phyloP scores from a whole-genome alignment of 116 monocot species.

The Zostera marina region DNA sequence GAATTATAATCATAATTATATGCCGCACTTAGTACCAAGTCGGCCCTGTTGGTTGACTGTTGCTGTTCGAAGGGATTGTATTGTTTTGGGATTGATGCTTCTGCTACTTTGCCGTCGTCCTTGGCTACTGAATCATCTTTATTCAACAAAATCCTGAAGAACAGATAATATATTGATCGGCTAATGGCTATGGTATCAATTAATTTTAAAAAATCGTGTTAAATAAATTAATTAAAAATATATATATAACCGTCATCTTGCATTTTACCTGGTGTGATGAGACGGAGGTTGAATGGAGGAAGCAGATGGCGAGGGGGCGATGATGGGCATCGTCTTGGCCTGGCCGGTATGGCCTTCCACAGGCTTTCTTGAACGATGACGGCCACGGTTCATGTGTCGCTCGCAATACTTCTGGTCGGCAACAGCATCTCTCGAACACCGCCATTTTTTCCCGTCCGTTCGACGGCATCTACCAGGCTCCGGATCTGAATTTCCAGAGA shows the following conservation, averaged over 20 bases:
- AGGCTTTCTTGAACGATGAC: conserved; percentile 99
- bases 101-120: conserved; percentile 9
- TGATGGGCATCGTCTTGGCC: conserved; percentile 37
- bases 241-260: too few relatives aligned
- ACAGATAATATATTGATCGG: not conserved
- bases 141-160: conserved; percentile 31
- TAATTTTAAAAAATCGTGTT: too few relatives aligned
- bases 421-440: conserved; percentile 94
- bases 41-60: conserved; percentile 7
- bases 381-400: conserved; percentile 96
- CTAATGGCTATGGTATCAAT: too few relatives aligned
- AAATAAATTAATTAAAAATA: too few relatives aligned
- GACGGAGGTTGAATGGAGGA: conserved; percentile 14
- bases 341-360: conserved; percentile 89
- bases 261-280: conserved; percentile 37
- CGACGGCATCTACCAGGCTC: conserved; percentile 97
- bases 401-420: conserved; percentile 96
- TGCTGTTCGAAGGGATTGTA: conserved; percentile 35
- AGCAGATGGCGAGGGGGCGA: conserved; percentile 23
- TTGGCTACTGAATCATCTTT: conserved; percentile 24
- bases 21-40: conserved; percentile 22
- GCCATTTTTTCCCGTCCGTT: conserved; percentile 99
- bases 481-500: conserved; percentile 64
- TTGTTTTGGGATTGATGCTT: conserved; percentile 29
- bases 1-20: conserved; percentile 61